Conservation (phyloP, 768 basidiomycete genomes). For the Termitomyces sp. region DNA sequence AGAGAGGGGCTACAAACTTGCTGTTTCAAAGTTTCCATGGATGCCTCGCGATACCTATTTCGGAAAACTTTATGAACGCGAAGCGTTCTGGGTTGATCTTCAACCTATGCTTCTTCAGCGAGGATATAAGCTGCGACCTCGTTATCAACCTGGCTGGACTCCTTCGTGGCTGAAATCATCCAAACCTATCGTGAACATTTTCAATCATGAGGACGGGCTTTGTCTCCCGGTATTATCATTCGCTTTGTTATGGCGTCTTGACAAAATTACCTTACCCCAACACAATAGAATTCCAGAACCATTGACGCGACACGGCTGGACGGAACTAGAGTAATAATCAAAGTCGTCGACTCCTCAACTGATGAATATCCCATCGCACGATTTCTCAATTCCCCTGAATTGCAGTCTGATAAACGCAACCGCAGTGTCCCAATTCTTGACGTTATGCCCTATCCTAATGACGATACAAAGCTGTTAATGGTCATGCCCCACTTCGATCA, state of each 20-base stretch:
- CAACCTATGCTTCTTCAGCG: no score
- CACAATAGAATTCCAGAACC: neutral
- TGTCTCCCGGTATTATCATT: neutral
- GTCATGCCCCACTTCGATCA: slow-evolving; percentile 5
- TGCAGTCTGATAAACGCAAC: neutral
- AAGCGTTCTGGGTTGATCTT: no score
- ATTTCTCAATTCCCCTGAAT: neutral
- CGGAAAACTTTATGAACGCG: no score
- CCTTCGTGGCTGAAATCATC: neutral
- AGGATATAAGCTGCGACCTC: slow-evolving; percentile 4
- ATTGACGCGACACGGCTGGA: neutral
- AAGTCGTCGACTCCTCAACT: neutral
- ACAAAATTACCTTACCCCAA: neutral
- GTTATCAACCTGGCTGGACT: slow-evolving; percentile 10
- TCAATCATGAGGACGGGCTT: neutral
- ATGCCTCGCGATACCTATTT: no score
- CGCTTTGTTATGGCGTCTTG: neutral
- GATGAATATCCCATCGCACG: neutral
- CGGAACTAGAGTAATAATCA: neutral
- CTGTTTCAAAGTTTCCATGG: no score
- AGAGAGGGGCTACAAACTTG: no score
- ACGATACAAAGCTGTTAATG: neutral
- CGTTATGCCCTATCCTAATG: neutral
- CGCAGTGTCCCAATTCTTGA: slow-evolving; percentile 2
- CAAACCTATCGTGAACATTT: neutral